Percentiles rank a stretch among this genome's conserved stretches.
phyloP scores from a whole-genome alignment of 257 asterid species.

The Eustoma russellianum region DNA sequence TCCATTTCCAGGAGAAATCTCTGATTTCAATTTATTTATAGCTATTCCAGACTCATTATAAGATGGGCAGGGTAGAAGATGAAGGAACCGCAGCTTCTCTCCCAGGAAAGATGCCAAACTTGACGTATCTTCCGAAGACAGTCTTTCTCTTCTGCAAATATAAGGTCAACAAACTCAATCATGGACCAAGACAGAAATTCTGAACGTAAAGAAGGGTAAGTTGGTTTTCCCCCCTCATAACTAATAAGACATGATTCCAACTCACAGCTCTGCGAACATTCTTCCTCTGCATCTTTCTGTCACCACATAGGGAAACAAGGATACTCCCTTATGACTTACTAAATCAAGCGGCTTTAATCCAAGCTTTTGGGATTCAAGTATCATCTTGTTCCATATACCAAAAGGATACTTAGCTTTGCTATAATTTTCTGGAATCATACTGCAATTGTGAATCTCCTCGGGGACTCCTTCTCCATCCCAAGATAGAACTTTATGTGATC shows the following conservation, averaged over 20 bases:
- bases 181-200: slow-evolving; percentile 11
- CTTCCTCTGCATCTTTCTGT: slow-evolving; percentile 79
- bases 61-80: slow-evolving; percentile 55
- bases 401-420: slow-evolving; percentile 56
- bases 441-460: slow-evolving; percentile 37
- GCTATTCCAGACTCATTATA: slow-evolving; percentile 18
- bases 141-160: slow-evolving; percentile 65
- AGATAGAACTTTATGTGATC: slow-evolving; percentile 40
- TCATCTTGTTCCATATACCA: slow-evolving; percentile 71
- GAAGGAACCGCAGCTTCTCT: slow-evolving; percentile 78
- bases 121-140: slow-evolving; percentile 52
- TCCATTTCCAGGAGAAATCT: slow-evolving; percentile 33
- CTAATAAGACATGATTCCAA: slow-evolving; percentile 8
- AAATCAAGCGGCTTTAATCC: slow-evolving; percentile 34
- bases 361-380: slow-evolving; percentile 50
- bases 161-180: slow-evolving; percentile 11
- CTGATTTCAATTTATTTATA: slow-evolving; percentile 23
- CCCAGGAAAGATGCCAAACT: slow-evolving; percentile 83
- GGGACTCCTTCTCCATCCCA: slow-evolving; percentile 91
- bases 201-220: not conserved
- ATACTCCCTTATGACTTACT: slow-evolving; percentile 29
- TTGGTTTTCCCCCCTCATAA: no score
- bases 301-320: slow-evolving; percentile 76
- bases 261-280: slow-evolving; percentile 86
- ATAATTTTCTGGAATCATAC: slow-evolving; percentile 26